Evolutionary conservation across 1,284 basidiomycete genomes (phyloP).

Genomic region (Rhodotorula sp.): DNA sequence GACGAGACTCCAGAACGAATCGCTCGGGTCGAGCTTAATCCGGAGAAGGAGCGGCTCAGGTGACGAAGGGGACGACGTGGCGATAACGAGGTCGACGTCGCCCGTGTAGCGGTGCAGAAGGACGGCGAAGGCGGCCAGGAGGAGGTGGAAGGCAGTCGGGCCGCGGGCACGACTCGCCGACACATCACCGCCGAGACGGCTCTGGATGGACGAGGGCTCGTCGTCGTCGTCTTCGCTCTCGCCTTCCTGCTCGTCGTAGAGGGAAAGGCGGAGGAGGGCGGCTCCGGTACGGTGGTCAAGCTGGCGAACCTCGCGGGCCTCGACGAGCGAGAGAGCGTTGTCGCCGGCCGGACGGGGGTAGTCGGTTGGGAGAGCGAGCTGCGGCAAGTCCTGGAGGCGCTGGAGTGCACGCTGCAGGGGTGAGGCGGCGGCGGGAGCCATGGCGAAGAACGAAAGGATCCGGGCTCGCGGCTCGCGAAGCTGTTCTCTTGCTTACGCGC

Average conservation of each 20-base stretch:
- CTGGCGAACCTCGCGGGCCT: slow-evolving; percentile 39
- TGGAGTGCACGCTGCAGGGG: slow-evolving; percentile 49
- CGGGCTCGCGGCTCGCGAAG: neutral
- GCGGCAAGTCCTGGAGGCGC: slow-evolving; percentile 66
- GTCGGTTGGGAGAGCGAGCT: slow-evolving; percentile 92
- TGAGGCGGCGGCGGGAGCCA: neutral
- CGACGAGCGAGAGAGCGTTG: slow-evolving; percentile 41
- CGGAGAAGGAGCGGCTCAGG: slow-evolving; percentile 83
- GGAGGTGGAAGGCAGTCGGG: slow-evolving; percentile 86
- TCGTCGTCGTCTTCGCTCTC: slow-evolving; percentile 45
- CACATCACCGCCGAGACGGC: neutral
- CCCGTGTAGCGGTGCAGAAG: slow-evolving; percentile 93
- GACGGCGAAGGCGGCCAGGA: slow-evolving; percentile 86
- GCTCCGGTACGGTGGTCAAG: slow-evolving; percentile 52
- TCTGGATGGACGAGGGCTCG: slow-evolving; percentile 28
- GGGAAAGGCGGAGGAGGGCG: slow-evolving; percentile 65
- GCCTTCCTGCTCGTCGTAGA: slow-evolving; percentile 65
- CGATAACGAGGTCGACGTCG: slow-evolving; percentile 91
- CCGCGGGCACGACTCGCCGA: neutral
- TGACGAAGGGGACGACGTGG: slow-evolving; percentile 71
- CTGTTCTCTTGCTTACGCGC: too few relatives aligned
- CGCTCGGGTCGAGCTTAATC: slow-evolving; percentile 77
- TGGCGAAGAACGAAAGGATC: neutral
- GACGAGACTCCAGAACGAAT: slow-evolving; percentile 92
- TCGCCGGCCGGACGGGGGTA: slow-evolving; percentile 75